A percentile compares a stretch with the other conserved stretches of the same genome.
phyloP scores from a whole-genome alignment of 495 filamentous ascomycete species.

The Penicillium paradoxum region DNA sequence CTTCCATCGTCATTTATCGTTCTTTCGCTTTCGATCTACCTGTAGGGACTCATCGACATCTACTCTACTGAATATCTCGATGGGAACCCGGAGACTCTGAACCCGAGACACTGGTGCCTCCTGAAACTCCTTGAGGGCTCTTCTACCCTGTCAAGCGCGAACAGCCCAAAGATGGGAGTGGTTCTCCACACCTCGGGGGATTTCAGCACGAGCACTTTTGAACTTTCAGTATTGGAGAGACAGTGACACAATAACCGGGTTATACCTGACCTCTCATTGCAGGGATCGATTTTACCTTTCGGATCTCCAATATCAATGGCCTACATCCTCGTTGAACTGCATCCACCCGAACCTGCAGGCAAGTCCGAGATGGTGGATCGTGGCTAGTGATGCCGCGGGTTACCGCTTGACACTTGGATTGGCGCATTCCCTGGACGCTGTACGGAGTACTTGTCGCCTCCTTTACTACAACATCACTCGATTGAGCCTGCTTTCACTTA shows the following conservation, averaged over 20 bases:
- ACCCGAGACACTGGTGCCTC: neutral
- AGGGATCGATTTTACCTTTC: neutral
- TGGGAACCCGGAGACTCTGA: neutral
- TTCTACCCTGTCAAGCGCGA: neutral
- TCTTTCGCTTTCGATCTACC: neutral
- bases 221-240: neutral
- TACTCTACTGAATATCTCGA: too few relatives aligned
- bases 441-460: neutral
- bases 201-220: constrained; percentile 3
- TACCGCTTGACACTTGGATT: neutral
- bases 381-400: constrained; percentile 1
- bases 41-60: too few relatives aligned
- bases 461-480: neutral
- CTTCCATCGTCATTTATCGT: neutral
- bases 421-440: neutral
- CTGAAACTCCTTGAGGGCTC: neutral
- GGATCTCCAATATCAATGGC: neutral
- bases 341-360: constrained; percentile 11
- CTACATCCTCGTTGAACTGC: neutral
- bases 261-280: neutral
- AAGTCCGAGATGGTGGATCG: constrained; percentile 19
- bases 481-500: too few relatives aligned
- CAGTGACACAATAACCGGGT: neutral
- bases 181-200: constrained; percentile 9
- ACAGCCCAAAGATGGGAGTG: neutral